Conservation (phyloP, 2,329 filamentous ascomycete genomes). For the Aspergillus sp. region DNA sequence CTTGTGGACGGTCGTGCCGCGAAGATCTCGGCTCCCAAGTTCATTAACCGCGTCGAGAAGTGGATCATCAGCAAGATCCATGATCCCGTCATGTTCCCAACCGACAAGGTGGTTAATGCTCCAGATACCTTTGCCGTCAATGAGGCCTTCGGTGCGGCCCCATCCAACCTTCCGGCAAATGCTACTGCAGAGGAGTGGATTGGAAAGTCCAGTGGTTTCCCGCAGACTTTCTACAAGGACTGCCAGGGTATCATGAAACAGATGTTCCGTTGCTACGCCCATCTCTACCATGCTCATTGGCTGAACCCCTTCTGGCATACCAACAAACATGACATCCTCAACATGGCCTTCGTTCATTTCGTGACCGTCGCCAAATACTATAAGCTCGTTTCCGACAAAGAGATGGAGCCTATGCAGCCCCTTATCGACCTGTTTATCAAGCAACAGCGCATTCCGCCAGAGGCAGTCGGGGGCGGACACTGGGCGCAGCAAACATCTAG, state of each 20-base stretch:
- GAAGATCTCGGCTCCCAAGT: conserved; percentile 85
- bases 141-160: conserved; percentile 45
- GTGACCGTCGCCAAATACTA: conserved; percentile 72
- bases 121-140: conserved; percentile 50
- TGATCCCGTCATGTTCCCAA: conserved; percentile 83
- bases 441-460: conserved; percentile 77
- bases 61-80: conserved; percentile 97
- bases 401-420: conserved; percentile 93
- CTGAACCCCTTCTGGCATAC: conserved; percentile 76
- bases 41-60: conserved; percentile 91
- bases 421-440: conserved; percentile 86
- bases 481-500: conserved; percentile 33
- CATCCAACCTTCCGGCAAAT: conserved; percentile 50
- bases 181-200: conserved; percentile 67
- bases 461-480: conserved; percentile 42
- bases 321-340: conserved; percentile 63
- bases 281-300: conserved; percentile 97
- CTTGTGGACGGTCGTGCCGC: conserved; percentile 82
- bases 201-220: conserved; percentile 88
- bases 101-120: conserved; percentile 62
- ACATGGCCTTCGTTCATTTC: conserved; percentile 83
- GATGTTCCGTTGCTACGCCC: conserved; percentile 97
- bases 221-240: conserved; percentile 78
- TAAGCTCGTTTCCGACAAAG: conserved; percentile 77
- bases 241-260: conserved; percentile 93